These are phyloP conservation scores for Annulohypoxylon bovei DNA, from an alignment of 495 filamentous ascomycete genomes.

Conservation along the genomic window DNA sequence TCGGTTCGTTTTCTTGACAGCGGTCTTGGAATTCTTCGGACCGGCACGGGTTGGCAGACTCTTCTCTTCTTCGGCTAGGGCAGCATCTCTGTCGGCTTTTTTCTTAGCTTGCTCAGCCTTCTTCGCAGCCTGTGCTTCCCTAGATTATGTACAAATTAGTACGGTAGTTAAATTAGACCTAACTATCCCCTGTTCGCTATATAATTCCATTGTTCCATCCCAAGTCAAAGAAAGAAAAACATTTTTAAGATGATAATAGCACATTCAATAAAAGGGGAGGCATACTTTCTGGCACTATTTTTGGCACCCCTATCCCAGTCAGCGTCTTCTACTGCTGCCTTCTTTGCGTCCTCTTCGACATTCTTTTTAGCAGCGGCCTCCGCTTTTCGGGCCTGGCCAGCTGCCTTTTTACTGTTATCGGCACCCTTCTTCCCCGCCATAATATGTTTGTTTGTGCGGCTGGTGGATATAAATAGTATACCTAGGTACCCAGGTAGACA, in stretches of 20 bases:
- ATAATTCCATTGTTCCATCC: slow-evolving; percentile 1
- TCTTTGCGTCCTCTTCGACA: slow-evolving; percentile 74
- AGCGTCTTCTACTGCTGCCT: slow-evolving; percentile 71
- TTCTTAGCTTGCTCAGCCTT: slow-evolving; percentile 85
- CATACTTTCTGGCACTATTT: slow-evolving; percentile 83
- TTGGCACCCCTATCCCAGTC: slow-evolving; percentile 91
- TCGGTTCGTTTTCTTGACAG: slow-evolving; percentile 71
- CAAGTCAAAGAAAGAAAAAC: not conserved
- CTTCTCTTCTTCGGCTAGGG: slow-evolving; percentile 87
- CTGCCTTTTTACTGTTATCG: slow-evolving; percentile 88
- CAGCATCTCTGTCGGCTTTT: slow-evolving; percentile 86
- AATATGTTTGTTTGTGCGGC: not conserved
- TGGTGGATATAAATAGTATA: too few relatives aligned
- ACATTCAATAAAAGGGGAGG: slow-evolving; percentile 22
- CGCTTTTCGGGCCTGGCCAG: slow-evolving; percentile 92
- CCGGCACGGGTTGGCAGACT: slow-evolving; percentile 68
- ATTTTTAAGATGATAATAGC: slow-evolving; percentile 3
- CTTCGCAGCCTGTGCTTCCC: slow-evolving; percentile 85
- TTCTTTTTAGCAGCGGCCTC: slow-evolving; percentile 82
- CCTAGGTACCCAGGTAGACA: too few relatives aligned
- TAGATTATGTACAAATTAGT: slow-evolving; percentile 46
- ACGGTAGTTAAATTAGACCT: not conserved
- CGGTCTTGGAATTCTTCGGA: slow-evolving; percentile 66
- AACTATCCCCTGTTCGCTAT: not conserved
- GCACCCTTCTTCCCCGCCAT: slow-evolving; percentile 74